These are phyloP conservation scores for Jasminum sambac DNA, from an alignment of 257 asterid species.

Conservation along the genomic window DNA sequence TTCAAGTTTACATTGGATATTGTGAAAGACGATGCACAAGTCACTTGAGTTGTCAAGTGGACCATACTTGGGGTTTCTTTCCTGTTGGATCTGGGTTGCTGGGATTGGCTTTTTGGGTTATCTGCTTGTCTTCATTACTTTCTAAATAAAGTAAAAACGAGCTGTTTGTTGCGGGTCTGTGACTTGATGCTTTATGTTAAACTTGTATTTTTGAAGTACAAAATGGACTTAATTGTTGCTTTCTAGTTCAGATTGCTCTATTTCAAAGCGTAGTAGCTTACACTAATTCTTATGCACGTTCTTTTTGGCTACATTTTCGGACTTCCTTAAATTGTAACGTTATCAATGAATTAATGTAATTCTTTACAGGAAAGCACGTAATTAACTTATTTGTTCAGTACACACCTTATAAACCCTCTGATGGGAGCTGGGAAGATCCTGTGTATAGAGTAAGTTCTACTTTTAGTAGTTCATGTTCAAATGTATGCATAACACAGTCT, in stretches of 20 bases:
- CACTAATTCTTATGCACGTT: conserved; percentile 2
- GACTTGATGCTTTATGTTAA: neutral
- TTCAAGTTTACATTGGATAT: neutral
- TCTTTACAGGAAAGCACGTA: conserved; percentile 77
- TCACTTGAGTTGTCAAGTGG: neutral
- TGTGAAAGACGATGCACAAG: neutral
- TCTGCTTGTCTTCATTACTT: conserved; percentile 9
- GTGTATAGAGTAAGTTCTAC: conserved; percentile 68
- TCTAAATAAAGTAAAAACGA: neutral
- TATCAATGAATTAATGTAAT: conserved; percentile 16
- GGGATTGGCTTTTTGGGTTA: neutral
- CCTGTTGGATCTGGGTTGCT: neutral
- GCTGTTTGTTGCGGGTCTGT: neutral
- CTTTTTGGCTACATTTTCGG: neutral
- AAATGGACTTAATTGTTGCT: neutral
- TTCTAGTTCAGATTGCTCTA: neutral
- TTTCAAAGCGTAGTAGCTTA: conserved; percentile 11
- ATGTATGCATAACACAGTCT: neutral
- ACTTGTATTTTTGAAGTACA: neutral
- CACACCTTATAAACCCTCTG: conserved; percentile 85
- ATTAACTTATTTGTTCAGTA: conserved; percentile 88
- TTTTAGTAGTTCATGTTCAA: conserved; percentile 6
- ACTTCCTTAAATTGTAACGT: conserved; percentile 1
- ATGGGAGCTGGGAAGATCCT: conserved; percentile 95
- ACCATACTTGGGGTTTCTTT: neutral